Evolutionary conservation across 306 rosid genomes (phyloP).

Genomic region (Cucumis cinereus): DNA sequence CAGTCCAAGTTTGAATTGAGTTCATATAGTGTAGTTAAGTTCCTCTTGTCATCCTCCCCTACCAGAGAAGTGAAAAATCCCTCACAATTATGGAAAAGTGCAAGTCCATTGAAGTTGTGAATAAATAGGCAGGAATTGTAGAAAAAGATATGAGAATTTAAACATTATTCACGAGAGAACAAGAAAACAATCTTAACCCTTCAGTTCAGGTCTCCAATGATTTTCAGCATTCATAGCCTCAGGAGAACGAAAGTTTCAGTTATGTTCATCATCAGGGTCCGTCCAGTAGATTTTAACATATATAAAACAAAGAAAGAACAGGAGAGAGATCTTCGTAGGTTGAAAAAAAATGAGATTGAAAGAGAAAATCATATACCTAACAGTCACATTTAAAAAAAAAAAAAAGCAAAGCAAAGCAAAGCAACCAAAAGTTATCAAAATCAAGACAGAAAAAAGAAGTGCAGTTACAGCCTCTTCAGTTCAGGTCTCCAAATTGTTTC

Average conservation of each 20-base stretch:
- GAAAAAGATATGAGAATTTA: not conserved
- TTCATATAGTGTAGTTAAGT: no score
- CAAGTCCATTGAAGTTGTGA: not conserved
- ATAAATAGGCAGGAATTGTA: not conserved
- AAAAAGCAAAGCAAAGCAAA: not conserved
- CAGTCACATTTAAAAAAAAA: no score
- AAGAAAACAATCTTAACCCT: not conserved
- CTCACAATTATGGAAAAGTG: not conserved
- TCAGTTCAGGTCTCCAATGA: conserved; percentile 12
- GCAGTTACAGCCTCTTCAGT: conserved; percentile 48
- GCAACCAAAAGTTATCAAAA: not conserved
- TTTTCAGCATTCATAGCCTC: not conserved
- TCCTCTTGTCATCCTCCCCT: no score
- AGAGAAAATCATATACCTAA: not conserved
- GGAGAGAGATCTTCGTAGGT: not conserved
- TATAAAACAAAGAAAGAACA: not conserved
- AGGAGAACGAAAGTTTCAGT: conserved; percentile 5
- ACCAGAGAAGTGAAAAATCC: not conserved
- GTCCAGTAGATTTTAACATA: not conserved
- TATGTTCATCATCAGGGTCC: not conserved
- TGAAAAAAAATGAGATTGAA: not conserved
- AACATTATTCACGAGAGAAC: not conserved
- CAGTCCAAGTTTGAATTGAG: no score
- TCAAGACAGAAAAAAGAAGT: not conserved
- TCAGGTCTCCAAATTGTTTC: conserved; percentile 75